Evolutionary conservation across 139 green algal species (phyloP).

Genomic region (Chlorella sp.): DNA sequence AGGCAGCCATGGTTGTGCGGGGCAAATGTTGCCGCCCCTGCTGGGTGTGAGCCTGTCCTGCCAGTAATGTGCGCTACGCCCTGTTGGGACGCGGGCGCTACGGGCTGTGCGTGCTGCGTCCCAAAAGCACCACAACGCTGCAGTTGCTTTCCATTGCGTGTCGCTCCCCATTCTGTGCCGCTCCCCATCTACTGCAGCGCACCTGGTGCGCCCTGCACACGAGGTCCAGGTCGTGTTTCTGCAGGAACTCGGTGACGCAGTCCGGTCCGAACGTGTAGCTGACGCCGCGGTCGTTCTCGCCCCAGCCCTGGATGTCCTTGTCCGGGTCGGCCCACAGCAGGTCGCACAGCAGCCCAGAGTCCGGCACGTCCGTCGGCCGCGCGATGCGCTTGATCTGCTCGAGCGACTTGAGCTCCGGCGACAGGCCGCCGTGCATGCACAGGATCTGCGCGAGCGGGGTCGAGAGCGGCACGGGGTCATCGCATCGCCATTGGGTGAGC

Average conservation of each 20-base stretch:
- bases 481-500: no score
- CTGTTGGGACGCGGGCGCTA: no score
- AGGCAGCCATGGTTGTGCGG: no score
- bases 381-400: slow-evolving; percentile 98
- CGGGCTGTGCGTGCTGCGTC: no score
- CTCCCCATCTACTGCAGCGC: no score
- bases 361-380: slow-evolving; percentile 93
- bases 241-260: slow-evolving; percentile 92
- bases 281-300: slow-evolving; percentile 98
- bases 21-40: not conserved
- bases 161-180: no score
- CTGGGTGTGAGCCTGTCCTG: no score
- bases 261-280: slow-evolving; percentile 98
- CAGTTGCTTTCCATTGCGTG: no score
- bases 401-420: slow-evolving; percentile 93
- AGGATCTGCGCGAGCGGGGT: no score
- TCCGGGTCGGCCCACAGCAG: slow-evolving; percentile 99
- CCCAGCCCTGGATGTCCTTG: slow-evolving; percentile 96
- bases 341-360: slow-evolving; percentile 97
- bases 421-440: slow-evolving; percentile 99
- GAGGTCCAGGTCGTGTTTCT: slow-evolving; percentile 95
- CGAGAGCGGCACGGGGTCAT: no score
- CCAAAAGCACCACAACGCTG: no score
- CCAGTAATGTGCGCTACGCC: no score
- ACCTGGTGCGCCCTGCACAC: slow-evolving; percentile 96